Base-by-base conservation (phyloP, 2,329 filamentous ascomycete genomes). In the Colletotrichum sp. region DNA sequence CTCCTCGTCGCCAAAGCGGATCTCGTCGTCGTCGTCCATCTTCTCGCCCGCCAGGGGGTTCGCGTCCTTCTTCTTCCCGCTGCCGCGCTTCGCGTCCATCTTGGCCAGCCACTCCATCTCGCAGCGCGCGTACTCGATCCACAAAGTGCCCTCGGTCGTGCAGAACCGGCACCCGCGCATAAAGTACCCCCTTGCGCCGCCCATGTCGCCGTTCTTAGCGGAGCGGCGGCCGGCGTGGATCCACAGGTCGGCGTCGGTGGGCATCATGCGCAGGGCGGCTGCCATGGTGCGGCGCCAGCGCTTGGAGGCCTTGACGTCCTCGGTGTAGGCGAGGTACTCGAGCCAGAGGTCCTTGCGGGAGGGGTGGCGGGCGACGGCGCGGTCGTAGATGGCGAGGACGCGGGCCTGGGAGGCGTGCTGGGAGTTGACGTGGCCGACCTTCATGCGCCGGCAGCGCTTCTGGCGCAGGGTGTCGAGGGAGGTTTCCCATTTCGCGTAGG, bases 41-140 rank as follows among this genome's bases (percentile, higher is more conserved):
- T 85, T 84, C 36, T 87, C 88, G 6, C 92, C 85, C 57, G 85
- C 84, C 77, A 90, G 83, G 66, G 84, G 80, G 77, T 85, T 83
- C 43, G 83, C 83, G 28, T 86, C 84, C 81, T 90, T 90, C 83
- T 93, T 90, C 81, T 94, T 89, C 65, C 92, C 90, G 43, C 90
- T 88, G 79, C 89, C 90, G 84, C 93, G 92, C 83, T 95, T 92
- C 76, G 92, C 92, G 74, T 95, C 92, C 81, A 99, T 92, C 86
- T 95, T 96, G 68, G 91, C 92, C 72, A 99, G 89, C 89, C 98
- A 99, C 77, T 97, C 93, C 92, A 98, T 95, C 88, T 99, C 97
- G 81, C 96, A 90, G 82, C 95, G 93, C 10, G 95, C 94, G 83
- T 98, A 99, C 85, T 98, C 95, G 39, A 98, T 83, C 96, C 96